A percentile compares a stretch with the other conserved stretches of the same genome.
Conservation (phyloP, 345 rosid species). For the Brassica cretica region DNA sequence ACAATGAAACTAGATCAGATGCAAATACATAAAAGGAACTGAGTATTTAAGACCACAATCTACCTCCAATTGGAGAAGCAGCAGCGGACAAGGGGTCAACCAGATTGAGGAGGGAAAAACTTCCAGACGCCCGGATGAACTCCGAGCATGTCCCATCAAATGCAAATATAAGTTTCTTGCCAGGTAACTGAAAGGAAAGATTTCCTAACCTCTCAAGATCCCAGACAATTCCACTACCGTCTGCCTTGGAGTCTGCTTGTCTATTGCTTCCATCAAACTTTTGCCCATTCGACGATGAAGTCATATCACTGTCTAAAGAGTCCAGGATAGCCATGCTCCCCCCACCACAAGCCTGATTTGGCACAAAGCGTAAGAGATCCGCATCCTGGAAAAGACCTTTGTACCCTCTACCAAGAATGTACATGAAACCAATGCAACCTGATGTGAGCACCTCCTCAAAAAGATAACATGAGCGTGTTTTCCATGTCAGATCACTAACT, state of each 20-base stretch:
- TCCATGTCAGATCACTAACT: constrained; percentile 87
- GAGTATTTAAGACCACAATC: constrained; percentile 28
- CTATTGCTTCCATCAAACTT: constrained; percentile 67
- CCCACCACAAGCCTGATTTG: constrained; percentile 99
- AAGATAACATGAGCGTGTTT: constrained; percentile 93
- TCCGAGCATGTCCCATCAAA: constrained; percentile 95
- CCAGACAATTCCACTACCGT: constrained; percentile 99
- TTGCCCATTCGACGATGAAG: constrained; percentile 59
- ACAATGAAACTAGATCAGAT: constrained; percentile 6
- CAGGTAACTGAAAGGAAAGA: constrained; percentile 87
- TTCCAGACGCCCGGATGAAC: constrained; percentile 76
- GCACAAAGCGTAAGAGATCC: constrained; percentile 91
- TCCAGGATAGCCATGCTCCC: constrained; percentile 98
- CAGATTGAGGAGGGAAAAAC: constrained; percentile 85
- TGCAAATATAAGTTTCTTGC: constrained; percentile 96
- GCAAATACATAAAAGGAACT: constrained; percentile 6
- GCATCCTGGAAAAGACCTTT: constrained; percentile 97
- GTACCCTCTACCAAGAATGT: constrained; percentile 96
- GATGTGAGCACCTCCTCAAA: constrained; percentile 98
- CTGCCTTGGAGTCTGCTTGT: constrained; percentile 82
- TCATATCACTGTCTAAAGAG: constrained; percentile 77
- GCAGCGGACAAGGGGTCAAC: constrained; percentile 98
- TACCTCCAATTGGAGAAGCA: constrained; percentile 99
- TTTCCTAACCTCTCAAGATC: constrained; percentile 88
- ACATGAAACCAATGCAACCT: constrained; percentile 95